A percentile compares a stretch with the other conserved stretches of the same genome.
Conservation (phyloP, 805 yeast species). For the Schizosaccharomyces cryophilus region DNA sequence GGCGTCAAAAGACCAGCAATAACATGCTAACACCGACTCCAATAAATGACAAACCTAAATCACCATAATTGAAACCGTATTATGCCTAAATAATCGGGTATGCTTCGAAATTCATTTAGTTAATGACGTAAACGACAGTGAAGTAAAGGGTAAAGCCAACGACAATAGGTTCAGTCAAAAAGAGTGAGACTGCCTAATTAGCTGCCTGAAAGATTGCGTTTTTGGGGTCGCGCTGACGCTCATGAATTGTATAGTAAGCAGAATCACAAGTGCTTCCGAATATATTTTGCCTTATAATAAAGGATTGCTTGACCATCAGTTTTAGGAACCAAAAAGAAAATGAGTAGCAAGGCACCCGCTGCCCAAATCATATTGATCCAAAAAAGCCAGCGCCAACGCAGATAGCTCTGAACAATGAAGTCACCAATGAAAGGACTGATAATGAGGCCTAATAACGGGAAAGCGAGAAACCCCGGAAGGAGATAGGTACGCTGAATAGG, state of each 20-base stretch:
- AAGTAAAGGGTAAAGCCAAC: slow-evolving; percentile 27
- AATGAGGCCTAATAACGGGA: slow-evolving; percentile 5
- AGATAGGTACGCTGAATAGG: slow-evolving; percentile 7
- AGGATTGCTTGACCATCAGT: slow-evolving; percentile 68
- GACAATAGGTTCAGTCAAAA: slow-evolving; percentile 52
- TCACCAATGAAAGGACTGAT: slow-evolving; percentile 53
- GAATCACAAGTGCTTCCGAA: slow-evolving; percentile 23
- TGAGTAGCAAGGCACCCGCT: slow-evolving; percentile 17
- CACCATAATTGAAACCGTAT: slow-evolving; percentile 23
- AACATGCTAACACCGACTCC: slow-evolving; percentile 36
- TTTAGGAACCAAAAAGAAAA: slow-evolving; percentile 37
- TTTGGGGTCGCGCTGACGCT: slow-evolving; percentile 31
- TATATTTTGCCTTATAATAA: slow-evolving; percentile 35
- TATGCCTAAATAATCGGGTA: slow-evolving; percentile 29
- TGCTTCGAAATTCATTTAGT: slow-evolving; percentile 32
- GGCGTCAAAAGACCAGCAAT: slow-evolving; percentile 1
- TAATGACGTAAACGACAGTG: slow-evolving; percentile 28
- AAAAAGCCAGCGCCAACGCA: slow-evolving; percentile 61
- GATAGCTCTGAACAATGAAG: slow-evolving; percentile 25
- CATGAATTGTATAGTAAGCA: background rate
- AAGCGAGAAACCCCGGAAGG: slow-evolving; percentile 7
- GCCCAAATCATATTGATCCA: slow-evolving; percentile 43
- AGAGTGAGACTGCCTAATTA: slow-evolving; percentile 42
- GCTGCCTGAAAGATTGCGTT: slow-evolving; percentile 15
- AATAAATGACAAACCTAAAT: slow-evolving; percentile 32